Evolutionary conservation across 2,329 filamentous ascomycete species (phyloP), one percentile per base, ranked within the genome.

Genomic region (Fusarium sororula): DNA sequence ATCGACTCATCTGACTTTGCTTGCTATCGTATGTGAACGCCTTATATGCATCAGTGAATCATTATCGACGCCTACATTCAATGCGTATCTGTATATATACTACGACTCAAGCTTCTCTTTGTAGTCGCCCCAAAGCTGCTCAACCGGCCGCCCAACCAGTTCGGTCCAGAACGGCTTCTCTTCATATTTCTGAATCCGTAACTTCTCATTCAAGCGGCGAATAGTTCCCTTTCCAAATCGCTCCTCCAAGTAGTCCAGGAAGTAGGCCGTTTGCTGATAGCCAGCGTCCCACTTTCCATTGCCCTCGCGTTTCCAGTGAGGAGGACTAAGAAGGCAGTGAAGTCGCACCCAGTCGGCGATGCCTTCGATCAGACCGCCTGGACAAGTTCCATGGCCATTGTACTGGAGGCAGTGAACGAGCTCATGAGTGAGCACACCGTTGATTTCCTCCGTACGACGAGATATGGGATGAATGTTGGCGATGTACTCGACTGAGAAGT

Each of bases 331-430:
- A 0, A 88, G 89, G 56, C 91, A 91, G 73, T 90, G 90, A 69
- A 98, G 84, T 5, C 96, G 89, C 30, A 98, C 95, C 90, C 94
- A 98, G 83, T 98, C 96, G 26, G 96, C 96, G 60, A 98, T 90
- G 2, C 96, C 96, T 82, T 98, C 96, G 63, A 97, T 92, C 53
- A 98, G 83, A 0, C 96, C 96, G 2, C 92, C 92, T 0, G 93
- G 93, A 48, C 90, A 90, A 9, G 84, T 84, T 4, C 86, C 87
- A 26, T 77, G 84, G 5, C 87, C 92, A 76, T 94, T 92, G 83
- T 94, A 93, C 82, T 98, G 96, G 84, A 93, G 97, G 83, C 95
- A 98, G 84, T 98, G 96, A 20, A 98, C 96, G 70, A 98, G 91
- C 83, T 98, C 96, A 81, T 98, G 96, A 4, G 93, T 92, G 26